A percentile compares a stretch with the other conserved stretches of the same genome.
phyloP scores from a whole-genome alignment of 2,329 filamentous ascomycete species.

The Aspergillus ochraceoroseus region DNA sequence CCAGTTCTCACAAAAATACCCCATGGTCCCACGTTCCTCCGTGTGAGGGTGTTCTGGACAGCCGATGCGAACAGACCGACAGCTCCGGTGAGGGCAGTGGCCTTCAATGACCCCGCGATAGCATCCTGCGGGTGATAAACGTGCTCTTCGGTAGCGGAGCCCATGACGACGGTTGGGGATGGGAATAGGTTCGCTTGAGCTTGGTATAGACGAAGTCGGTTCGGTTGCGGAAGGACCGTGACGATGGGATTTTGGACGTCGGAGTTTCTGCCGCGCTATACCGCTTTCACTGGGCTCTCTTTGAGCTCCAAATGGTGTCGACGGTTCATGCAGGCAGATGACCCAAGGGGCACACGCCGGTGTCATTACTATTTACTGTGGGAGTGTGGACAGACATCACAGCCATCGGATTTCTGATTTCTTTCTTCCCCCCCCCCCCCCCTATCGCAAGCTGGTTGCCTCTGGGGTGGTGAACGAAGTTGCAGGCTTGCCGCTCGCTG shows the following conservation, averaged over 20 bases:
- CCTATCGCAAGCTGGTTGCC: background rate
- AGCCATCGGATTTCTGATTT: constrained; percentile 6
- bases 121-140: constrained; percentile 70
- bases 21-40: constrained; percentile 73
- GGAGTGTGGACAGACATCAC: too few relatives aligned
- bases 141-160: constrained; percentile 45
- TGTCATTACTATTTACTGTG: too few relatives aligned
- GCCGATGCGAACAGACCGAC: constrained; percentile 69
- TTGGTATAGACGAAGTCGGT: constrained; percentile 25
- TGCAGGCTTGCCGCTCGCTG: constrained; percentile 2
- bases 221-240: constrained; percentile 17
- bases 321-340: constrained; percentile 10
- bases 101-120: constrained; percentile 61
- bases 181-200: constrained; percentile 21
- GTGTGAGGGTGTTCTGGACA: constrained; percentile 80
- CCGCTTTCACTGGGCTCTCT: constrained; percentile 22
- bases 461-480: constrained; percentile 6
- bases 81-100: constrained; percentile 59
- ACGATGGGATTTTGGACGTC: constrained; percentile 27
- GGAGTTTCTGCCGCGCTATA: constrained; percentile 25
- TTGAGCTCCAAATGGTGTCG: constrained; percentile 18
- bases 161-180: constrained; percentile 44
- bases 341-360: constrained; percentile 2
- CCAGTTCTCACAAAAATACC: constrained; percentile 77
- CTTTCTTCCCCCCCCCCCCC: background rate